Conservation (phyloP, 306 rosid genomes). For the Bauhinia variegata region DNA sequence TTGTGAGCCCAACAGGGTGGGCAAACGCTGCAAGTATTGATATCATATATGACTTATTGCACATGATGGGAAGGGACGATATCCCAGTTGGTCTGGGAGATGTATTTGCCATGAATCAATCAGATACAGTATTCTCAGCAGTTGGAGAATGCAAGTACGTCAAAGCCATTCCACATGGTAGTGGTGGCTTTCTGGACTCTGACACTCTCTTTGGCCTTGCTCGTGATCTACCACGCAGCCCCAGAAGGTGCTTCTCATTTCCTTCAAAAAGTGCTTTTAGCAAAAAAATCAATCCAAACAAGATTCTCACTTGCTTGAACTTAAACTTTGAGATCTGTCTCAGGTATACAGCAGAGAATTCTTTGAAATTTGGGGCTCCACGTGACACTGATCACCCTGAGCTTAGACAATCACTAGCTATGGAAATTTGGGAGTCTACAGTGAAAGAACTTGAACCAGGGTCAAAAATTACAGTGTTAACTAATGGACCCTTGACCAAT, state of each 20-base stretch:
- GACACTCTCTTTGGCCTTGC: slow-evolving; percentile 92
- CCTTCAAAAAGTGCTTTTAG: too few relatives aligned
- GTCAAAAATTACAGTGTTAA: slow-evolving; percentile 73
- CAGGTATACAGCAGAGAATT: slow-evolving; percentile 80
- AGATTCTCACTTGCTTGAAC: not conserved
- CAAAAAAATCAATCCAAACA: too few relatives aligned
- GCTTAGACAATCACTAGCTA: slow-evolving; percentile 72
- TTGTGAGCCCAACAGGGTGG: slow-evolving; percentile 94
- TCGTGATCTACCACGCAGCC: slow-evolving; percentile 77
- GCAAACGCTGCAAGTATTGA: slow-evolving; percentile 92
- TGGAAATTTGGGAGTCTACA: slow-evolving; percentile 76
- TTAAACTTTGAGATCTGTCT: not conserved
- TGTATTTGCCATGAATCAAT: slow-evolving; percentile 64
- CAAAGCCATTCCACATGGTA: slow-evolving; percentile 82
- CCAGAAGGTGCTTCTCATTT: slow-evolving; percentile 62
- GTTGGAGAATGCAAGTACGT: slow-evolving; percentile 73
- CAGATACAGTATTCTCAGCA: slow-evolving; percentile 48
- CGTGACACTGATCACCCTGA: slow-evolving; percentile 69
- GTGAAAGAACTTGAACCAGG: slow-evolving; percentile 54
- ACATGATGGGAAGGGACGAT: slow-evolving; percentile 99
- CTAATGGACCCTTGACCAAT: slow-evolving; percentile 94
- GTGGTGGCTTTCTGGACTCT: slow-evolving; percentile 83
- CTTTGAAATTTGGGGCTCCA: slow-evolving; percentile 62
- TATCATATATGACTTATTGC: slow-evolving; percentile 73
- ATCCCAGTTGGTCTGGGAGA: slow-evolving; percentile 83